Base-by-base conservation (phyloP, 1,284 basidiomycete genomes). In the Cryptococcus deneoformans region DNA sequence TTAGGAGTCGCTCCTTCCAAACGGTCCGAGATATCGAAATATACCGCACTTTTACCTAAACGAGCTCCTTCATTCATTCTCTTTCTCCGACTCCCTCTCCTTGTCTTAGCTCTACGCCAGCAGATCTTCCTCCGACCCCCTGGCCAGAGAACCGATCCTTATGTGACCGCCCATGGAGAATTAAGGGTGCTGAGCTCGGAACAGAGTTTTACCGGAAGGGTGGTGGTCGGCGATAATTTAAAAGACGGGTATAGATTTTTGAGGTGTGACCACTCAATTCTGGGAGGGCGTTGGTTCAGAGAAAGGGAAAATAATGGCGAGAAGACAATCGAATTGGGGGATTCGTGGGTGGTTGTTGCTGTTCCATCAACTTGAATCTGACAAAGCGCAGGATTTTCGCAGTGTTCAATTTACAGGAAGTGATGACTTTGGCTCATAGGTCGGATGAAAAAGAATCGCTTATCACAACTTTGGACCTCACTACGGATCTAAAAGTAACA, bases 231-330 rank as follows among this genome's bases (percentile, higher is more conserved):
- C 16, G 88, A 94, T 65, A 80, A 85, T 38, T 69, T 85, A 2
- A 76, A 74, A 42, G 63, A 85, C 61, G 84, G 85, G 7, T 81
- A 89, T 60, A 82, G 92, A 46, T 94, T 88, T 71, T 79, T 97
- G 43, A 84, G 93, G 12, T 90, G 87, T 36, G 90, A 91, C 47
- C 91, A 95, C 74, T 91, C 89, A 3, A 80, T 96, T 20, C 79
- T 97, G 3, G 92, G 92, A 2, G 93, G 92, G 2, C 84, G 89
- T 47, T 96, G 93, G 93, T 83, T 86, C n/a, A 59, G 59, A 49
- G 44, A 59, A 24, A 38, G 53, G 6, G 34, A 50, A 71, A 76
- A 38, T 63, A 35, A 16, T 14, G 50, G 37, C 2, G 53, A 56
- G 24, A 73, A 37, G 79, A 80, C 35, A 11, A 67, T 66, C 7